These are phyloP conservation scores for Claviceps paspali DNA, from an alignment of 2,329 filamentous ascomycete species.

Conservation along the genomic window DNA sequence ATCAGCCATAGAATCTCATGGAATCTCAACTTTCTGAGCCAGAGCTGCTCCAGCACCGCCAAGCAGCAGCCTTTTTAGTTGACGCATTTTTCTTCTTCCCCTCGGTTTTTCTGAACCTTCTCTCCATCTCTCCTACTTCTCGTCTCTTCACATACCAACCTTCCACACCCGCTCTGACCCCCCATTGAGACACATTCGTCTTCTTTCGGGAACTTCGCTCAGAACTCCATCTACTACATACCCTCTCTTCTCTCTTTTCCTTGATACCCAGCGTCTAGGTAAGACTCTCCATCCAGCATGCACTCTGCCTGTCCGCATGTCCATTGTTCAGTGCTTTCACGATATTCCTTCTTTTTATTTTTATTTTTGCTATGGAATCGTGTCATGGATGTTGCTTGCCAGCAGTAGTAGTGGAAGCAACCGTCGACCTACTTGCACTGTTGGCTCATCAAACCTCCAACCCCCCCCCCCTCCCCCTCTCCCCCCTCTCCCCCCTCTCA, in stretches of 20 bases:
- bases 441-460: not conserved
- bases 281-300: conserved; percentile 6
- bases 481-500: too few relatives aligned
- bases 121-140: conserved; percentile 8
- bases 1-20: conserved; percentile 29
- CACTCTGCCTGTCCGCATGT: not conserved
- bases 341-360: not conserved
- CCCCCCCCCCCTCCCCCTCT: too few relatives aligned
- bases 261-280: conserved; percentile 10
- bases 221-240: too few relatives aligned
- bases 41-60: conserved; percentile 6
- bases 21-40: conserved; percentile 23
- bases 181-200: conserved; percentile 9
- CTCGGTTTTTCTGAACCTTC: conserved; percentile 11
- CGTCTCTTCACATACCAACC: too few relatives aligned
- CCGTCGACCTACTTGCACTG: not conserved
- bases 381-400: not conserved
- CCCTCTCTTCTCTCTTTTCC: conserved; percentile 6
- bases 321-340: too few relatives aligned
- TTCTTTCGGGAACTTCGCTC: conserved; percentile 1
- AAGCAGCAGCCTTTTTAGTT: conserved; percentile 20
- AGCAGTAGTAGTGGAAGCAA: not conserved
- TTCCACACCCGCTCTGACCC: not conserved
- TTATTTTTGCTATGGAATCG: not conserved
- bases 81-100: conserved; percentile 11